These are phyloP conservation scores for Pleurotus tuber-regium DNA, from an alignment of 768 basidiomycete species.

Conservation along the genomic window DNA sequence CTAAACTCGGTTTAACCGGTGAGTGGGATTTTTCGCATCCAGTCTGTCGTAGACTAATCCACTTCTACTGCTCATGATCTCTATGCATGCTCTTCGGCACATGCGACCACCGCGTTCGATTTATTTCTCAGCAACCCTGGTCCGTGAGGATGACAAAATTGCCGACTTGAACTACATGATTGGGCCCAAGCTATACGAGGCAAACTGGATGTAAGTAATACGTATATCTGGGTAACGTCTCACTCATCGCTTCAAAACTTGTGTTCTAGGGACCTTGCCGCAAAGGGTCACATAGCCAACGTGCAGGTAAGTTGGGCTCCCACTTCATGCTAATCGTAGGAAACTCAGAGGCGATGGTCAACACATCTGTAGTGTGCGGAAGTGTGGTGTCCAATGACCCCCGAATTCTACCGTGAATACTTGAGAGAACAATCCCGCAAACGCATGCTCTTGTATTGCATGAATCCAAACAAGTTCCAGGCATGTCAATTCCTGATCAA, in stretches of 20 bases:
- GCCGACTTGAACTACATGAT: slow-evolving; percentile 99
- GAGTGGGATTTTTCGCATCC: slow-evolving; percentile 20
- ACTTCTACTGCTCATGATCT: not conserved
- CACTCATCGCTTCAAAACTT: slow-evolving; percentile 15
- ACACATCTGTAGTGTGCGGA: slow-evolving; percentile 78
- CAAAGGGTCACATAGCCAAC: slow-evolving; percentile 98
- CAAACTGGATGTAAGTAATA: slow-evolving; percentile 88
- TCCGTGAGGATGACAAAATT: slow-evolving; percentile 99
- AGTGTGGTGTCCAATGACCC: slow-evolving; percentile 99
- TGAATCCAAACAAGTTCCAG: slow-evolving; percentile 99
- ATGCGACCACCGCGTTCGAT: not conserved
- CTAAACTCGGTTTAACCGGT: slow-evolving; percentile 97
- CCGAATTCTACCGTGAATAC: slow-evolving; percentile 98
- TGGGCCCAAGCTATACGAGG: slow-evolving; percentile 98
- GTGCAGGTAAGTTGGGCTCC: slow-evolving; percentile 71
- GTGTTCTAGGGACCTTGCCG: slow-evolving; percentile 89
- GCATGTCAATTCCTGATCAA: slow-evolving; percentile 98
- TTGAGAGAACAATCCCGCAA: slow-evolving; percentile 89
- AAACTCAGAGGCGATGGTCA: slow-evolving; percentile 9
- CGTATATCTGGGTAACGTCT: slow-evolving; percentile 11
- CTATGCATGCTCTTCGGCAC: not conserved
- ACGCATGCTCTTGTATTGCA: slow-evolving; percentile 95
- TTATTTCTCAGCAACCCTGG: slow-evolving; percentile 75
- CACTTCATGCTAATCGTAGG: slow-evolving; percentile 1
- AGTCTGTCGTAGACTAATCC: slow-evolving; percentile 8